These are phyloP conservation scores for Globisporangium alternatum DNA, from an alignment of 352 stramenopile species.

Conservation along the genomic window DNA sequence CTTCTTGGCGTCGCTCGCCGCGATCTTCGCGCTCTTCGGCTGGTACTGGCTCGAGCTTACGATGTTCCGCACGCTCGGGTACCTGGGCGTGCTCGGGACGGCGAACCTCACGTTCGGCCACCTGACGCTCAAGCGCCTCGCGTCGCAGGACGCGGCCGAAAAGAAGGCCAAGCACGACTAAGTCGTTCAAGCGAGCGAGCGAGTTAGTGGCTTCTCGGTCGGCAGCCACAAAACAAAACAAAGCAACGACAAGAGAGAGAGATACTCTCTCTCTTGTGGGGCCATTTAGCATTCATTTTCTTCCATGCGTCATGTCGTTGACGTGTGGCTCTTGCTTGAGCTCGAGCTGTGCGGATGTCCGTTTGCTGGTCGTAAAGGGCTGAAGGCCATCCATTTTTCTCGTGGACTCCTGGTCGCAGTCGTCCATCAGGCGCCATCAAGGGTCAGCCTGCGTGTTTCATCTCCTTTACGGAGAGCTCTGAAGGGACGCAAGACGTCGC, in stretches of 20 bases:
- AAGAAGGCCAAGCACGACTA: slow-evolving; percentile 69
- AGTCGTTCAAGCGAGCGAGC: not conserved
- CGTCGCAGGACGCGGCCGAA: slow-evolving; percentile 25
- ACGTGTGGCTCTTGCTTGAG: too few relatives aligned
- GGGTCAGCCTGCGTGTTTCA: not conserved
- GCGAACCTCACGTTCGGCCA: slow-evolving; percentile 67
- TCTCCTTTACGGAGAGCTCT: slow-evolving; percentile 1
- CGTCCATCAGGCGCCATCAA: not conserved
- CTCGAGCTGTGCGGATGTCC: not conserved
- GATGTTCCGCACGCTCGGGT: slow-evolving; percentile 83
- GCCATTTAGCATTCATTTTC: too few relatives aligned
- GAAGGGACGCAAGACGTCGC: too few relatives aligned
- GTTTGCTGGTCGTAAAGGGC: slow-evolving; percentile 5
- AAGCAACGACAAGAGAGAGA: too few relatives aligned
- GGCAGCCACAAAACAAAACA: not conserved
- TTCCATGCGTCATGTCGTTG: too few relatives aligned
- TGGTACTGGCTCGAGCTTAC: slow-evolving; percentile 88
- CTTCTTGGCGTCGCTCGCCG: slow-evolving; percentile 71
- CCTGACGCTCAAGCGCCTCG: slow-evolving; percentile 75
- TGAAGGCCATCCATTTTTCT: not conserved
- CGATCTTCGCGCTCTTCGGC: slow-evolving; percentile 77
- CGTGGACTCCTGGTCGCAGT: not conserved
- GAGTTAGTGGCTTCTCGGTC: not conserved
- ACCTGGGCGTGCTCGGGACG: slow-evolving; percentile 58
- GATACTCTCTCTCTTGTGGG: too few relatives aligned